phyloP scores from a whole-genome alignment of 148 eudicot species.

The Simmondsia chinensis region DNA sequence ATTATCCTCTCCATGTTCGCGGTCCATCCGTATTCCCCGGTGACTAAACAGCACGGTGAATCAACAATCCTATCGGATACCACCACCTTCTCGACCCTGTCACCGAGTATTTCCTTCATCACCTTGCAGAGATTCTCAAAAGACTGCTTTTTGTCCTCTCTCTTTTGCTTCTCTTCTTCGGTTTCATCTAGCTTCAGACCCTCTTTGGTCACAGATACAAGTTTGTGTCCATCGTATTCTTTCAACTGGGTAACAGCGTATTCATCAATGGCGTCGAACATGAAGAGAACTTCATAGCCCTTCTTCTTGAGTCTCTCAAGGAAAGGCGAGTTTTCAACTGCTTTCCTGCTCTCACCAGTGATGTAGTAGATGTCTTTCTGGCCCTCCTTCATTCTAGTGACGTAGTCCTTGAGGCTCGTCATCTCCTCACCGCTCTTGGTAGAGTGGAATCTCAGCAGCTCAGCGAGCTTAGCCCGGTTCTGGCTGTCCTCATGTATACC shows the following conservation, averaged over 20 bases:
- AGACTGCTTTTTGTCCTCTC: slow-evolving; percentile 12
- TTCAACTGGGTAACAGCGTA: slow-evolving; percentile 15
- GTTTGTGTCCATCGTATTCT: slow-evolving; percentile 24
- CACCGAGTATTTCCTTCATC: slow-evolving; percentile 19
- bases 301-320: slow-evolving; percentile 17
- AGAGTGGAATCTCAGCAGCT: slow-evolving; percentile 17
- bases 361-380: slow-evolving; percentile 21
- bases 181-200: slow-evolving; percentile 17
- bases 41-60: slow-evolving; percentile 17
- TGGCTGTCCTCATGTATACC: slow-evolving; percentile 21
- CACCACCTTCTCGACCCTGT: slow-evolving; percentile 17
- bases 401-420: slow-evolving; percentile 23
- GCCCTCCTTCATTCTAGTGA: slow-evolving; percentile 25
- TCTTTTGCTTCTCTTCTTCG: slow-evolving; percentile 15
- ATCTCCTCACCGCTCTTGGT: slow-evolving; percentile 20
- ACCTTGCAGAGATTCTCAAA: slow-evolving; percentile 23
- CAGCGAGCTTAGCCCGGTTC: slow-evolving; percentile 23
- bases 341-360: too few species aligned
- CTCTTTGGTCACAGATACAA: slow-evolving; percentile 19
- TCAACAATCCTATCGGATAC: slow-evolving; percentile 17
- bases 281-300: slow-evolving; percentile 20
- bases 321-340: slow-evolving; percentile 25
- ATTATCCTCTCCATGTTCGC: slow-evolving; percentile 28
- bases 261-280: slow-evolving; percentile 24
- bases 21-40: slow-evolving; percentile 23